Conservation (phyloP, 768 basidiomycete species). For the Harrya chromipes region DNA sequence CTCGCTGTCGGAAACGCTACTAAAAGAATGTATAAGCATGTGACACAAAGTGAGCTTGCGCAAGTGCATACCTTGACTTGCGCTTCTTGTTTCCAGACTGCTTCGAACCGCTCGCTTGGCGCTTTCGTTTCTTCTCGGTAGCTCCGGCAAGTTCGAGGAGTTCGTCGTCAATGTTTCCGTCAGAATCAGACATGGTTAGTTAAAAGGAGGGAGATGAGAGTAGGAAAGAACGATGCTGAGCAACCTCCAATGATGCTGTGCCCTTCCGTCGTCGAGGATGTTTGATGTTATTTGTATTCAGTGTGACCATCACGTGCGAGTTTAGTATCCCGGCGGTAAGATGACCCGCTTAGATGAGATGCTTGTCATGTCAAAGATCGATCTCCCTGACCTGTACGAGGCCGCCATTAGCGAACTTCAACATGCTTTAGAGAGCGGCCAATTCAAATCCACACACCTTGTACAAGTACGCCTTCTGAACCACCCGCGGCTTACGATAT, state of each 20-base stretch:
- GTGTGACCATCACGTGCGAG: slow-evolving; percentile 11
- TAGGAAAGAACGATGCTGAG: neutral
- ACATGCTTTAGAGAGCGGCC: slow-evolving; percentile 44
- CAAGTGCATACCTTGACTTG: slow-evolving; percentile 60
- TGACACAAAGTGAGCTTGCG: neutral
- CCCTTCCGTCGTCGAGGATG: neutral
- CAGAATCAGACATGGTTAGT: slow-evolving; percentile 46
- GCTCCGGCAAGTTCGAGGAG: slow-evolving; percentile 80
- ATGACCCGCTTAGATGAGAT: too few species aligned
- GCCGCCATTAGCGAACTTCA: slow-evolving; percentile 55
- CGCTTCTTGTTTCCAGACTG: slow-evolving; percentile 58
- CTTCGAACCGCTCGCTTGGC: slow-evolving; percentile 45
- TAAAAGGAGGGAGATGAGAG: neutral
- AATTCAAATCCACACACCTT: slow-evolving; percentile 58
- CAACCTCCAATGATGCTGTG: neutral
- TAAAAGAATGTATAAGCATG: slow-evolving; percentile 4
- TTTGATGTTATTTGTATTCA: slow-evolving; percentile 21
- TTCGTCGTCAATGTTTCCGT: slow-evolving; percentile 60
- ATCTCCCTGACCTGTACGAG: slow-evolving; percentile 56
- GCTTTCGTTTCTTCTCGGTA: slow-evolving; percentile 62
- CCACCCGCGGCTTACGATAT: neutral
- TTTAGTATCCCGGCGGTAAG: slow-evolving; percentile 5
- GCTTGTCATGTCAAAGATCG: too few species aligned
- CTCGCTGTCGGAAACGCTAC: slow-evolving; percentile 39
- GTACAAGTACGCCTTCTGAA: slow-evolving; percentile 43